Base-by-base conservation (phyloP, 495 filamentous ascomycete genomes). In the Aspergillus carlsbadensis region DNA sequence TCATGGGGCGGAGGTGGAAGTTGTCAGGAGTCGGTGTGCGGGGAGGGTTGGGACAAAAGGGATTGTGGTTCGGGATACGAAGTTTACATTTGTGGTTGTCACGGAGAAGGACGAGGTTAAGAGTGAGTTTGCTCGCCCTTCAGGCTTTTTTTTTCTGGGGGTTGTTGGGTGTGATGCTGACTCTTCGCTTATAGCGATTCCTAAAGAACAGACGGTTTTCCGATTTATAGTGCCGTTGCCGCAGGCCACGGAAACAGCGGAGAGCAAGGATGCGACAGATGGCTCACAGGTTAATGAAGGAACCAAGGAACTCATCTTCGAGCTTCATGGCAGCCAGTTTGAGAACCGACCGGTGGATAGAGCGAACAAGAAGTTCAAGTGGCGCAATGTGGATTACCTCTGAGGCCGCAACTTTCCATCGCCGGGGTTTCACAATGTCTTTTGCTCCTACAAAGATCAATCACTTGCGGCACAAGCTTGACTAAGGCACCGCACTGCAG, bases 181-280 rank as follows among this genome's bases (percentile, higher is more conserved):
- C 11, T 11, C 11, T 55, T 33, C 46, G 41, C 8, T 21, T 46
- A 5, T 58, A 86, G 80, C 81, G 17, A 78, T 97, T 54, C 92
- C 94, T 3, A 98, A 98, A 67, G 92, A 93, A 65, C 84, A 91
- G 37, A 90, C 91, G 0, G 73, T 95, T 10, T 97, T 98, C 67
- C 82, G 88, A 15, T 84, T 98, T 63, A 78, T 79, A 49, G 77
- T 98, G 13, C 84, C 87, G 5, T 60, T 81, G 3, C 78, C 73
- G 15, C 43, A 15, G 36, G 50, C 44, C 35, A 18, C 57, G 53
- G 18, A 66, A 35, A 26, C 50, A 26, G 48, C 45, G 15, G 59
- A 64, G 11, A 45, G 54, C 21, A 41, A 40, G 13, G 54, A 60
- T 21, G 54, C 62, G 24, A 21, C 53, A 21, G 21, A 59, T 10